phyloP scores from a whole-genome alignment of 345 rosid species.

The Melastoma malabathricum region DNA sequence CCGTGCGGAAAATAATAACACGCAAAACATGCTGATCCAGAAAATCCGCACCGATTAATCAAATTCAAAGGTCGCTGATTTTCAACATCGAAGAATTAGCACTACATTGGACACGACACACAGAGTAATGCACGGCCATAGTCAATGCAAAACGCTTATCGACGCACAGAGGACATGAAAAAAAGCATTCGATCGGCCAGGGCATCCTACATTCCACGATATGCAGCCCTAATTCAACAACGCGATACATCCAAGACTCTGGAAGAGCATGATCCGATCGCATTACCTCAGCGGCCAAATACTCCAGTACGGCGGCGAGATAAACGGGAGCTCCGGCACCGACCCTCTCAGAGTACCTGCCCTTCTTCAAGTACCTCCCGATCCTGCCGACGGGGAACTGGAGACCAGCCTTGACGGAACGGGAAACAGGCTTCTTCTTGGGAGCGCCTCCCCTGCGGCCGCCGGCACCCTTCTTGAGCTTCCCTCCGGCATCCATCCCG shows the following conservation, averaged over 20 bases:
- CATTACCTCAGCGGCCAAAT: slow-evolving; percentile 67
- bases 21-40: too few species aligned
- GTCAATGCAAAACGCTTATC: too few species aligned
- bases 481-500: slow-evolving; percentile 41
- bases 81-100: too few species aligned
- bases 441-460: slow-evolving; percentile 70
- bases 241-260: not conserved
- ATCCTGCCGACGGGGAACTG: slow-evolving; percentile 80
- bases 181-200: too few species aligned
- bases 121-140: too few species aligned
- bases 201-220: too few species aligned
- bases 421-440: slow-evolving; percentile 70
- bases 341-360: slow-evolving; percentile 53
- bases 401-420: slow-evolving; percentile 57
- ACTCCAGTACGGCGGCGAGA: slow-evolving; percentile 76
- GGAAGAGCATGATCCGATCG: not conserved
- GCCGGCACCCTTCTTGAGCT: slow-evolving; percentile 49
- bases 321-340: slow-evolving; percentile 74
- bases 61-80: too few species aligned
- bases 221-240: slow-evolving; percentile 2
- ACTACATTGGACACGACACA: too few species aligned
- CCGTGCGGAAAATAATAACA: too few species aligned
- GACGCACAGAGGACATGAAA: too few species aligned
- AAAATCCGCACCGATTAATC: too few species aligned
- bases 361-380: slow-evolving; percentile 67